Percentiles rank a stretch among this genome's conserved stretches.
Evolutionary conservation across 2,329 filamentous ascomycete species (phyloP).

Genomic region (Gaeumannomyces tritici): DNA sequence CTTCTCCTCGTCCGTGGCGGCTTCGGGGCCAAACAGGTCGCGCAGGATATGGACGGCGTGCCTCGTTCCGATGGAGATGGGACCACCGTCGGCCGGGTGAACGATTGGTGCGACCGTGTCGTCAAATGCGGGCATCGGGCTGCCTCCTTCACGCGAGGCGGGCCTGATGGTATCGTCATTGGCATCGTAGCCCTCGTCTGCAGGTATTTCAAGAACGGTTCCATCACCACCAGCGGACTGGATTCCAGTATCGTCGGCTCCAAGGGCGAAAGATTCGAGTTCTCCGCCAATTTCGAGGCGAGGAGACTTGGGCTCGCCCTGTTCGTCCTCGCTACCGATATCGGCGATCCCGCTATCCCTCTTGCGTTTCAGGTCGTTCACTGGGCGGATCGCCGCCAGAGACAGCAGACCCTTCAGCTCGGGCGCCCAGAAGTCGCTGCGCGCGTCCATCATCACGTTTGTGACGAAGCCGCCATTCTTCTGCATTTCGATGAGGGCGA

Average conservation of each 20-base stretch:
- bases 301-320: conserved; percentile 56
- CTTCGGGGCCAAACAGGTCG: conserved; percentile 71
- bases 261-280: conserved; percentile 39
- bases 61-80: conserved; percentile 84
- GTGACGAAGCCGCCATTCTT: conserved; percentile 84
- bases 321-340: conserved; percentile 58
- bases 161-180: conserved; percentile 34
- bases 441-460: conserved; percentile 73
- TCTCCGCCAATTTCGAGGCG: conserved; percentile 30
- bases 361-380: conserved; percentile 85
- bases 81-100: conserved; percentile 74
- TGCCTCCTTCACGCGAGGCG: conserved; percentile 26
- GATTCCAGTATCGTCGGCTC: conserved; percentile 50
- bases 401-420: conserved; percentile 91
- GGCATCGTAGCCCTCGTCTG: conserved; percentile 39
- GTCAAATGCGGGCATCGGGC: conserved; percentile 57
- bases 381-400: conserved; percentile 63
- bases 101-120: conserved; percentile 67
- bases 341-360: conserved; percentile 80
- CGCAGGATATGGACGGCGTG: conserved; percentile 92
- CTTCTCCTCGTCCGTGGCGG: conserved; percentile 58
- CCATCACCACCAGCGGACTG: conserved; percentile 47
- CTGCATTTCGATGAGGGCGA: conserved; percentile 86
- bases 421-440: conserved; percentile 75
- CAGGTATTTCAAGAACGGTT: conserved; percentile 56